Evolutionary conservation across 2,329 filamentous ascomycete species (phyloP).

Genomic region (Helotiales sp.): DNA sequence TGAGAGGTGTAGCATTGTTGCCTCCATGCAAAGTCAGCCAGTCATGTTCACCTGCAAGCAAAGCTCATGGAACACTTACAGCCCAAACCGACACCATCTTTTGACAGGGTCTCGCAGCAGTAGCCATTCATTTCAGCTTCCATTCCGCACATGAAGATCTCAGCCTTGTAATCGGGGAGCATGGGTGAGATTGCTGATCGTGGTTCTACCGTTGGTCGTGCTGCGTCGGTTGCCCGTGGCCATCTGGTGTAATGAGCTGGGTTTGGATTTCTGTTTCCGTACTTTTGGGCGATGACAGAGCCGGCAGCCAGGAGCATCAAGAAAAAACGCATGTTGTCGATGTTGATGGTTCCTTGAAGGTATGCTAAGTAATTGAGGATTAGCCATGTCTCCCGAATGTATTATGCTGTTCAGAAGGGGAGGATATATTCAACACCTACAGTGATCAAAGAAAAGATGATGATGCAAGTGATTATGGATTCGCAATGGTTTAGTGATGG

Average conservation of each 20-base stretch:
- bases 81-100: neutral
- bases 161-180: constrained; percentile 5
- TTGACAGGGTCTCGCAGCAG: constrained; percentile 2
- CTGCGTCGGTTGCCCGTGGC: neutral
- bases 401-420: neutral
- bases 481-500: neutral
- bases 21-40: neutral
- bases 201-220: neutral
- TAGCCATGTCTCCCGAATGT: neutral
- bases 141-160: neutral
- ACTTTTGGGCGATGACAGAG: neutral
- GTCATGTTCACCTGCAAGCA: neutral
- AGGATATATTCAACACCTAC: neutral
- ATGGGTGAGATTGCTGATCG: neutral
- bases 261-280: neutral
- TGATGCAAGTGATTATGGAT: neutral
- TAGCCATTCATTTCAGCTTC: neutral
- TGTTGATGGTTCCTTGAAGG: neutral
- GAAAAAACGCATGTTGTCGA: neutral
- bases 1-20: neutral
- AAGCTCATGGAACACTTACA: neutral
- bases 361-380: neutral
- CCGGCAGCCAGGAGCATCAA: neutral
- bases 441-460: neutral
- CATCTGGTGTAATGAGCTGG: neutral